Percentiles rank a stretch among this genome's conserved stretches.
Evolutionary conservation across 139 green algal genomes (phyloP).

Genomic region (Tetraselmis chui): DNA sequence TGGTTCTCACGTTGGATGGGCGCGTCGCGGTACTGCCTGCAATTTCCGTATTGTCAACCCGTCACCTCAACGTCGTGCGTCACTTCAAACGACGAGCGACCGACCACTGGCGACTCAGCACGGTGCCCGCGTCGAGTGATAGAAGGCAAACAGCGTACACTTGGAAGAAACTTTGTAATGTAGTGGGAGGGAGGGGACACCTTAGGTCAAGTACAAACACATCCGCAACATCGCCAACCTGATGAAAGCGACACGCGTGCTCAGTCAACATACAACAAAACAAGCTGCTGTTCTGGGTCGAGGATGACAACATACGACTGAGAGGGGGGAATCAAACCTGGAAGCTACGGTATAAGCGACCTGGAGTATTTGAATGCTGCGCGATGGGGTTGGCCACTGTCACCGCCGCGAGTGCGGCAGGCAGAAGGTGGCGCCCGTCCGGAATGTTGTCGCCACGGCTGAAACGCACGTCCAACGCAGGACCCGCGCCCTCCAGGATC

Average conservation of each 20-base stretch:
- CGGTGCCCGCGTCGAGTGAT: too few species aligned
- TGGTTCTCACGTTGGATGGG: neutral
- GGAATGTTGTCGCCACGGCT: neutral
- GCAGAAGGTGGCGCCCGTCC: neutral
- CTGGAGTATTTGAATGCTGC: neutral
- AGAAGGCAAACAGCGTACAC: too few species aligned
- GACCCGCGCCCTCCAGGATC: neutral
- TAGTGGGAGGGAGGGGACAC: neutral
- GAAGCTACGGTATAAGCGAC: neutral
- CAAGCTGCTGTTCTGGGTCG: too few species aligned
- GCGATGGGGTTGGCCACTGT: neutral
- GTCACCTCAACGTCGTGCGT: too few species aligned
- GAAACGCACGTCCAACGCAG: neutral
- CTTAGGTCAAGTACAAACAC: neutral
- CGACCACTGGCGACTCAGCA: too few species aligned
- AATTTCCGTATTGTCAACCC: too few species aligned
- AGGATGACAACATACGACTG: too few species aligned
- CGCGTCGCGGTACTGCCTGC: neutral
- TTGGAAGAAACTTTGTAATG: too few species aligned
- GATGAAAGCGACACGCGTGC: too few species aligned
- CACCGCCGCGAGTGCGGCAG: neutral
- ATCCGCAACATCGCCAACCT: neutral
- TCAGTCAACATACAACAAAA: too few species aligned
- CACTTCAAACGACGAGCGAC: too few species aligned
- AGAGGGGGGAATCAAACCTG: neutral